A percentile compares a stretch with the other conserved stretches of the same genome.
phyloP scores from a whole-genome alignment of 108 stramenopile species.

The Pseudonitzschia multistriata region DNA sequence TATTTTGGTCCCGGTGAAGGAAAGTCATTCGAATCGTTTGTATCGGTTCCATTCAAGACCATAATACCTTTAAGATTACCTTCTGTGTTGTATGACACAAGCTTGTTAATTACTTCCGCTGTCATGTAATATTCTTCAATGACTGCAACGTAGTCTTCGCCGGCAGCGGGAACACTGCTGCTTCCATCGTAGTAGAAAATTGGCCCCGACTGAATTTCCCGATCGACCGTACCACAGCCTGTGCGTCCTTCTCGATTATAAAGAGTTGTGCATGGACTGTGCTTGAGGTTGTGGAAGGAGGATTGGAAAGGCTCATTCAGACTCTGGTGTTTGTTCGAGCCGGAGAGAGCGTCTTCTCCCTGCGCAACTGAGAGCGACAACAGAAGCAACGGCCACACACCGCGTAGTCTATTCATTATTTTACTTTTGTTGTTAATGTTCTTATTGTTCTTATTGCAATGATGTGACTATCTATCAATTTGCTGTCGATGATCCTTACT shows the following conservation, averaged over 20 bases:
- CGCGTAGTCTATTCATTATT: neutral
- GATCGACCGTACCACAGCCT: constrained; percentile 75
- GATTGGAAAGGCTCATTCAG: constrained; percentile 65
- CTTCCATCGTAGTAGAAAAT: constrained; percentile 50
- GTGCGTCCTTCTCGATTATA: constrained; percentile 71
- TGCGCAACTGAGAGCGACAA: constrained; percentile 6
- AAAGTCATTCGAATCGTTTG: constrained; percentile 17
- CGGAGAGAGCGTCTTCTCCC: neutral
- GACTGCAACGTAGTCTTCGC: constrained; percentile 61
- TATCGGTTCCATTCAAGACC: constrained; percentile 52
- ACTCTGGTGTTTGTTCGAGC: constrained; percentile 17
- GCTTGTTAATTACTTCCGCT: constrained; percentile 33
- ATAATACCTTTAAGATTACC: constrained; percentile 70
- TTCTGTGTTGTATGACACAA: constrained; percentile 37
- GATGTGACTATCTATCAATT: neutral
- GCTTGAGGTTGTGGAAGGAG: constrained; percentile 53
- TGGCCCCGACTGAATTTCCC: constrained; percentile 51
- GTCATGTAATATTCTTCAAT: constrained; percentile 65
- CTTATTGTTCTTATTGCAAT: constrained; percentile 29
- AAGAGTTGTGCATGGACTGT: constrained; percentile 67
- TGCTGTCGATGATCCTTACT: neutral
- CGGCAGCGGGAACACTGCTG: constrained; percentile 21
- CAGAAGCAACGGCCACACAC: constrained; percentile 20
- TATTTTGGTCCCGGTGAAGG: constrained; percentile 54
- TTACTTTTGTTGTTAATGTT: neutral